These are phyloP conservation scores for Jasminum sambac DNA, from an alignment of 257 asterid genomes.

Conservation along the genomic window DNA sequence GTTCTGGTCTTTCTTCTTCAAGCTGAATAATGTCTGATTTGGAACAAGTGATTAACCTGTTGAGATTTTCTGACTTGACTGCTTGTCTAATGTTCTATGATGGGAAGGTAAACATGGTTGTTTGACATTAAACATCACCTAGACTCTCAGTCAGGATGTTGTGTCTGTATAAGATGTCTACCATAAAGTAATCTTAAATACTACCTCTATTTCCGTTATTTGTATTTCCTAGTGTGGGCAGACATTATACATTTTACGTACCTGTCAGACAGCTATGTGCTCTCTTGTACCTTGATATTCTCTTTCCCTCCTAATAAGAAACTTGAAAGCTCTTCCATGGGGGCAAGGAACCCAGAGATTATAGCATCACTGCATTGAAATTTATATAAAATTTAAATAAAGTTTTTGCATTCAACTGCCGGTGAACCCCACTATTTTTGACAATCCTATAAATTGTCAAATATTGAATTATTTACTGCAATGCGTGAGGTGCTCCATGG, in stretches of 20 bases:
- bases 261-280: background rate
- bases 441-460: slow-evolving; percentile 12
- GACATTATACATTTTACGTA: background rate
- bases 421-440: slow-evolving; percentile 10
- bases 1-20: background rate
- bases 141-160: background rate
- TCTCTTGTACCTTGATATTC: background rate
- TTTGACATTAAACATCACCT: background rate
- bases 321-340: background rate
- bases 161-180: background rate
- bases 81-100: background rate
- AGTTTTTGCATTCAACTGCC: background rate
- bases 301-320: background rate
- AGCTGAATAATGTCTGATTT: background rate
- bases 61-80: background rate
- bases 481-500: slow-evolving; percentile 1
- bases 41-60: background rate
- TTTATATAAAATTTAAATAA: background rate
- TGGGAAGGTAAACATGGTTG: background rate
- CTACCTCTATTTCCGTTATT: background rate
- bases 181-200: background rate
- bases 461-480: background rate
- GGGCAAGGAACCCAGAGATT: background rate
- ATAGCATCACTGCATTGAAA: background rate
- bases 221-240: background rate